Base-by-base conservation (phyloP, 1,284 basidiomycete genomes). In the Ceratorhiza oryzae-sativae region DNA sequence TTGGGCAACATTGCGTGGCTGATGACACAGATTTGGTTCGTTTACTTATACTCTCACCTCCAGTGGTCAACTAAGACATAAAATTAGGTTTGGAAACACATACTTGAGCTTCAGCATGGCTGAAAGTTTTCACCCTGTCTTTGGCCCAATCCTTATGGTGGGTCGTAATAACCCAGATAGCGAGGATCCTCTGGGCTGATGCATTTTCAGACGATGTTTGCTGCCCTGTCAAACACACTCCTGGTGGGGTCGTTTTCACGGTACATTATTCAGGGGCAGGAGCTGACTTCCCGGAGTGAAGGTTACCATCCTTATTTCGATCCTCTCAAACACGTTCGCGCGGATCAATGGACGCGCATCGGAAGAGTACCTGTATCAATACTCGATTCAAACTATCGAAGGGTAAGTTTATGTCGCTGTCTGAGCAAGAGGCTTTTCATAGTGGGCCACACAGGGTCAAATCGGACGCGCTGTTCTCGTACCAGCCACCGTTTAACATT, bases 391-490 rank as follows among this genome's bases (percentile, higher is more conserved):
- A 34, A 96, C 94, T 0, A 91, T 97, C 67, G 93, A 96, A 83
- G 93, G 94, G 91, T 91, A 76, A 75, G 84, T 27, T 53, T 30
- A 41, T 18, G n/a, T n/a, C n/a, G n/a, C n/a, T n/a, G n/a, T n/a
- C n/a, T n/a, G n/a, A n/a, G n/a, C n/a, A n/a, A n/a, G n/a, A n/a
- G 10, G 8, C 30, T 27, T 36, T 34, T 49, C 58, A 39, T 27
- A n/a, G 8, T 34, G 15, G 39, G 30, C 48, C 12, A 13, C 42
- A 27, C 74, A 92, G 91, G 9, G 91, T 94, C 78, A 94, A 94
- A 79, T 89, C 89, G 5, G 93, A 95, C 79, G 91, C 92, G 0
- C 82, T 97, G n/a, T 94, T 96, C 82, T 93, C 90, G 62, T 96
- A 95, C 78, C 89, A 94, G 75, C 93, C 91, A 1, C 93, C 93